Conservation (phyloP, 108 stramenopile genomes). For the Cyclotella sp. region DNA sequence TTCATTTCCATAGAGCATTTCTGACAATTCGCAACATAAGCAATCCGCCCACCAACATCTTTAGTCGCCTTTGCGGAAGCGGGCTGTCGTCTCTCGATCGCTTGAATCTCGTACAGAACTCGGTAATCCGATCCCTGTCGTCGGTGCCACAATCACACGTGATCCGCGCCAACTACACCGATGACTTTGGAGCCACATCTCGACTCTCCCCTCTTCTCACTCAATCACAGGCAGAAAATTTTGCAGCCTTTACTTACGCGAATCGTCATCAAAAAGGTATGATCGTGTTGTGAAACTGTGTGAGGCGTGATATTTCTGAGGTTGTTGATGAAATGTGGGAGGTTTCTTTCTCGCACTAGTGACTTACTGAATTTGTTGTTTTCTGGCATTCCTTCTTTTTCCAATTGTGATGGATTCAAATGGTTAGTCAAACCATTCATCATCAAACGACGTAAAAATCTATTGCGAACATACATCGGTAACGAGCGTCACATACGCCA, state of each 20-base stretch:
- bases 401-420: background rate
- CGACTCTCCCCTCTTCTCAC: constrained; percentile 31
- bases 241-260: constrained; percentile 39
- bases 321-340: too few species aligned
- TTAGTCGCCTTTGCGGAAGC: background rate
- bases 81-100: background rate
- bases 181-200: constrained; percentile 36
- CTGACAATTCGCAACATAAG: background rate
- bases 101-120: background rate
- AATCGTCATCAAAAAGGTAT: constrained; percentile 44
- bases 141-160: background rate
- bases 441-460: constrained; percentile 58
- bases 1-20: background rate
- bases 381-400: background rate
- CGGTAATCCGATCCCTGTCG: background rate
- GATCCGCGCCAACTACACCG: background rate
- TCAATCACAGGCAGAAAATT: constrained; percentile 34
- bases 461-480: constrained; percentile 69
- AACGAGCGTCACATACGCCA: constrained; percentile 70
- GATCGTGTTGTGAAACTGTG: background rate
- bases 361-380: background rate
- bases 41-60: too few species aligned
- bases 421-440: constrained; percentile 70
- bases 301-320: background rate
- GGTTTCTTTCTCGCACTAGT: background rate